Evolutionary conservation across 2,329 filamentous ascomycete species (phyloP).

Genomic region (Neoarthrinium moseri): DNA sequence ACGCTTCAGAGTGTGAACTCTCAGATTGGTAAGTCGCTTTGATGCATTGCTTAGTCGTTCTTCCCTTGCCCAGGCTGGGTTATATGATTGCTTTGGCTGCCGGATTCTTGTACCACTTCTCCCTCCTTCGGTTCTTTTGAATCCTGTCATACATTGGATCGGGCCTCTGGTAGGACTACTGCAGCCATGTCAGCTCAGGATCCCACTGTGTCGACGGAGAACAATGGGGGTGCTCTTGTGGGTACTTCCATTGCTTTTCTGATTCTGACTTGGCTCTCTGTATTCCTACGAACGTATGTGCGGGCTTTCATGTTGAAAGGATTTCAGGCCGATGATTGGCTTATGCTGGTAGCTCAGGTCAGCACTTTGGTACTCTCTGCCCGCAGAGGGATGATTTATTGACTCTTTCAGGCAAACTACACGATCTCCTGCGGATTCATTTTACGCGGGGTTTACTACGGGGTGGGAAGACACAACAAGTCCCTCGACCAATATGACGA

Average conservation of each 20-base stretch:
- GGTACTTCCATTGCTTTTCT: conserved; percentile 35
- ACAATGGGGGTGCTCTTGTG: conserved; percentile 27
- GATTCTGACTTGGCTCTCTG: conserved; percentile 27
- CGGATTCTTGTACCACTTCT: too few species aligned
- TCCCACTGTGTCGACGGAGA: conserved; percentile 27
- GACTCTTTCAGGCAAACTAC: conserved; percentile 37
- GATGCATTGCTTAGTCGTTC: too few species aligned
- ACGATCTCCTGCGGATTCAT: conserved; percentile 47
- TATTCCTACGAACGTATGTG: conserved; percentile 25
- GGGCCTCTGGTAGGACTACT: not conserved
- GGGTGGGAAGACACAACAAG: conserved; percentile 47
- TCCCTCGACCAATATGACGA: conserved; percentile 38
- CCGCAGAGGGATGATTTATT: conserved; percentile 6
- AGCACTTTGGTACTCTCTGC: conserved; percentile 11
- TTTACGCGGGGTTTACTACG: conserved; percentile 38
- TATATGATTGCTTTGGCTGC: too few species aligned
- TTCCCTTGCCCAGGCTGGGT: too few species aligned
- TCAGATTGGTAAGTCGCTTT: too few species aligned
- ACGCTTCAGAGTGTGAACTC: too few species aligned
- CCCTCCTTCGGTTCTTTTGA: too few species aligned
- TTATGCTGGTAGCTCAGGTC: conserved; percentile 51
- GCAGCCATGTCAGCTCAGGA: conserved; percentile 28
- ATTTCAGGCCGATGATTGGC: conserved; percentile 52
- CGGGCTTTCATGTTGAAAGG: conserved; percentile 27
- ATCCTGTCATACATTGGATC: not conserved